A percentile compares a stretch with the other conserved stretches of the same genome.
Evolutionary conservation across 2,329 filamentous ascomycete genomes (phyloP).

Genomic region (Alternaria gaisen): DNA sequence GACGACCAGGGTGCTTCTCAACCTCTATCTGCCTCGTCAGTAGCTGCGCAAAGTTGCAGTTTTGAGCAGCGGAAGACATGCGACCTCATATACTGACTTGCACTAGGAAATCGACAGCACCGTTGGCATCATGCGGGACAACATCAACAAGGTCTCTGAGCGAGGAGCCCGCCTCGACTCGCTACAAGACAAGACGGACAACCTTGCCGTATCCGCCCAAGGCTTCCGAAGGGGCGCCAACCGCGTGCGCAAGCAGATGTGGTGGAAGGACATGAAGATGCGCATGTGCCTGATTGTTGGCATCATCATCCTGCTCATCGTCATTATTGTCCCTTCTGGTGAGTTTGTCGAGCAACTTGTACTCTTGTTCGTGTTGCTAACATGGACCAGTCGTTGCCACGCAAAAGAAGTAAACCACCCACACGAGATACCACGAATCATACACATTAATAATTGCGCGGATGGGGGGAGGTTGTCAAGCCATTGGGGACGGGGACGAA

Average conservation of each 20-base stretch:
- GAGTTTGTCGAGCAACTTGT: constrained; percentile 51
- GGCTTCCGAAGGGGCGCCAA: constrained; percentile 97
- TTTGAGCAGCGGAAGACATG: not conserved
- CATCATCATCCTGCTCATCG: constrained; percentile 87
- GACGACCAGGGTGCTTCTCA: not conserved
- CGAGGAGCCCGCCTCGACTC: constrained; percentile 89
- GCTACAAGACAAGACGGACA: constrained; percentile 92
- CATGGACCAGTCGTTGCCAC: constrained; percentile 37
- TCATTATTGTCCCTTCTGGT: constrained; percentile 96
- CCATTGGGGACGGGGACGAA: constrained; percentile 24
- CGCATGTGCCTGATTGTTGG: constrained; percentile 93
- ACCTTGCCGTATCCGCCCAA: constrained; percentile 90
- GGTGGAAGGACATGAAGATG: constrained; percentile 99
- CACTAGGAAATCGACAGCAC: constrained; percentile 95
- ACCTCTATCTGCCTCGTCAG: not conserved
- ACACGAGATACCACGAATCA: constrained; percentile 40
- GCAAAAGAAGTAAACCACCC: constrained; percentile 30
- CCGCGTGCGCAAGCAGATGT: constrained; percentile 92
- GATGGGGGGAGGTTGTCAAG: constrained; percentile 32
- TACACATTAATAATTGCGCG: constrained; percentile 44
- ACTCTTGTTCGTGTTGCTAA: constrained; percentile 16
- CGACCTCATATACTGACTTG: constrained; percentile 23
- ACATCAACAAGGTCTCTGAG: constrained; percentile 95
- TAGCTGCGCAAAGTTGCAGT: constrained; percentile 1
- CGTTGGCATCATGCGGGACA: constrained; percentile 93